Percentiles rank a stretch among this genome's conserved stretches.
phyloP scores from a whole-genome alignment of 2,329 filamentous ascomycete species.

The Colletotrichum sp. region DNA sequence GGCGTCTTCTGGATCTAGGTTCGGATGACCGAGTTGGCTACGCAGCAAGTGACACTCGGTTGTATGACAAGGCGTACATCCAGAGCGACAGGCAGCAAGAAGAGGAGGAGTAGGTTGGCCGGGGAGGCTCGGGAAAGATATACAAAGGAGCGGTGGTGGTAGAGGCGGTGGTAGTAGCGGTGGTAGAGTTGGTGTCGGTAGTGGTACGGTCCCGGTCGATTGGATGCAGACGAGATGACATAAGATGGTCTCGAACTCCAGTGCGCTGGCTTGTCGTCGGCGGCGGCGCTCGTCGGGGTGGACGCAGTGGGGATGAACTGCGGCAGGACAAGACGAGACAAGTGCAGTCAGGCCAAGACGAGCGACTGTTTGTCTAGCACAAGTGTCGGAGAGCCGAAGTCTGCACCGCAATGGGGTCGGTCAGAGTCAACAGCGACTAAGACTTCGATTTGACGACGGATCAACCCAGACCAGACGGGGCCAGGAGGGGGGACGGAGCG shows the following conservation, averaged over 20 bases:
- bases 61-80: constrained; percentile 11
- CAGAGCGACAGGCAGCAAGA: background rate
- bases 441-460: background rate
- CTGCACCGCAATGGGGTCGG: constrained; percentile 12
- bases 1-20: background rate
- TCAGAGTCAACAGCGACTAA: background rate
- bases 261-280: constrained; percentile 5
- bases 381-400: constrained; percentile 8
- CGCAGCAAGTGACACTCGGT: background rate
- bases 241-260: constrained; percentile 18
- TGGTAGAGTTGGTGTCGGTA: background rate
- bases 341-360: background rate
- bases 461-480: background rate
- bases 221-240: constrained; percentile 22
- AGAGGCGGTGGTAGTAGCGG: background rate
- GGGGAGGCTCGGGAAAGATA: constrained; percentile 6
- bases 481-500: background rate
- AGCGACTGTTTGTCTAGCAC: background rate
- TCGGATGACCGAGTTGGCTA: background rate
- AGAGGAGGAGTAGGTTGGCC: background rate
- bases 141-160: constrained; percentile 5
- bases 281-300: constrained; percentile 11
- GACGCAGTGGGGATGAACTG: background rate
- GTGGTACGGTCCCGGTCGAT: constrained; percentile 19
- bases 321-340: background rate